Evolutionary conservation across 495 filamentous ascomycete species (phyloP), one percentile per base, ranked within the genome.

Genomic region (Neurospora intermedia): DNA sequence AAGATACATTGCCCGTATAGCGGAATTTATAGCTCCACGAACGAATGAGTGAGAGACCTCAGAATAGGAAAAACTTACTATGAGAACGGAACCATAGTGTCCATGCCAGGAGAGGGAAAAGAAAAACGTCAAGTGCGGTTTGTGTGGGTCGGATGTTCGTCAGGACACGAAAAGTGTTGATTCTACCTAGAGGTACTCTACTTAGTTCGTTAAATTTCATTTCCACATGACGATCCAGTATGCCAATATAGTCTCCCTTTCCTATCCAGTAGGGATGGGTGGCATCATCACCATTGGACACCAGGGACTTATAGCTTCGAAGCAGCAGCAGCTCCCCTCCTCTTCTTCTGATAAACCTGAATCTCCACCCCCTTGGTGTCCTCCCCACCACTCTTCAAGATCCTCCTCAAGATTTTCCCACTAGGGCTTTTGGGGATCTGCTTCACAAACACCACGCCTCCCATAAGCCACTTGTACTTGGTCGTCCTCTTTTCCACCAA

Each of bases 351-450:
- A 41, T 80, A 80, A 73, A 81, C 20, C 75, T 71, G 69, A 39
- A 81, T 73, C 73, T 78, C 77, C 1, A 77, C 31, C 10, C 77
- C 77, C 74, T 62, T 31, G 0, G 73, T 74, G 27, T 69, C 75
- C 27, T 73, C 45, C 1, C 75, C 79, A 8, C 74, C 74, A 35
- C 69, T 72, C 74, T 78, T 79, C 72, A 92, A 78, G 73, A 89
- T 78, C 72, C 88, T 80, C 73, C 89, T 85, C 75, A 92, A 79
- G 20, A 92, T 92, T 83, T 91, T 92, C 18, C 89, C 89, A 74
- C 86, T 89, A 0, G 90, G 85, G 76, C 86, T 89, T 82, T 91
- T 91, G n/a, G 90, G 90, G 62, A 92, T 88, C 72, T 84, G 85
- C 20, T 86, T 78, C 7, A 90, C 76, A 78, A 92, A 88, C 77